phyloP scores from a whole-genome alignment of 73 alveolate genomes.

The Effrenium voratum region DNA sequence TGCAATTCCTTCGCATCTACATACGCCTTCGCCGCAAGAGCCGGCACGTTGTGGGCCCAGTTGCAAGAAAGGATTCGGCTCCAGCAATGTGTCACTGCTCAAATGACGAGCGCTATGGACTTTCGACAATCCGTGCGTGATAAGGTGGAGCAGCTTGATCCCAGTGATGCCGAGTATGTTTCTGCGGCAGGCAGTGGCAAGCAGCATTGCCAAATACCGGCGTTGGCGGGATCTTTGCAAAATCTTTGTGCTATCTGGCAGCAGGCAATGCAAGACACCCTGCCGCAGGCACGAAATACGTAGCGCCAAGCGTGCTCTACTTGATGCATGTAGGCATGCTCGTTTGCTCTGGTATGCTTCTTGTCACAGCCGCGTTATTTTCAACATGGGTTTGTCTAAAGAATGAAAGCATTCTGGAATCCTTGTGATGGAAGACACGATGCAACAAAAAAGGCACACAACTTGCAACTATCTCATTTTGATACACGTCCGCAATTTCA shows the following conservation, averaged over 20 bases:
- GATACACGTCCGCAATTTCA: no score
- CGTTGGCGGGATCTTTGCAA: no score
- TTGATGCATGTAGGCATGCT: no score
- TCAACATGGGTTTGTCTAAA: no score
- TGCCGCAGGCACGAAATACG: conserved; percentile 49
- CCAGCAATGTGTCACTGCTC: background rate
- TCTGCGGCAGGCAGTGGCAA: conserved; percentile 56
- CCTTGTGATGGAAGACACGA: no score
- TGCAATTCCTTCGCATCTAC: conserved; percentile 90
- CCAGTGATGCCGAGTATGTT: conserved; percentile 72
- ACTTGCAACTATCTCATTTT: no score
- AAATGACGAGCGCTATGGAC: background rate
- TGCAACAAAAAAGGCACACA: no score
- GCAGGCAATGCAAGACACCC: conserved; percentile 92
- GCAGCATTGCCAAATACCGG: no score
- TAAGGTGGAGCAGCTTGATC: conserved; percentile 62
- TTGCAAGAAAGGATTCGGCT: background rate
- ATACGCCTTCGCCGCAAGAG: conserved; percentile 65
- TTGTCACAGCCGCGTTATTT: no score
- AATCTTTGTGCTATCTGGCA: background rate
- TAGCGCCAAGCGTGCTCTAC: background rate
- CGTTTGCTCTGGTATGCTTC: no score
- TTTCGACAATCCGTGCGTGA: background rate
- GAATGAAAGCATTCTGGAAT: no score
- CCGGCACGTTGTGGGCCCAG: conserved; percentile 79